Percentiles rank a stretch among this genome's conserved stretches.
These are phyloP conservation scores for Udeniomyces megalosporus DNA, from an alignment of 768 basidiomycete species.

Conservation along the genomic window DNA sequence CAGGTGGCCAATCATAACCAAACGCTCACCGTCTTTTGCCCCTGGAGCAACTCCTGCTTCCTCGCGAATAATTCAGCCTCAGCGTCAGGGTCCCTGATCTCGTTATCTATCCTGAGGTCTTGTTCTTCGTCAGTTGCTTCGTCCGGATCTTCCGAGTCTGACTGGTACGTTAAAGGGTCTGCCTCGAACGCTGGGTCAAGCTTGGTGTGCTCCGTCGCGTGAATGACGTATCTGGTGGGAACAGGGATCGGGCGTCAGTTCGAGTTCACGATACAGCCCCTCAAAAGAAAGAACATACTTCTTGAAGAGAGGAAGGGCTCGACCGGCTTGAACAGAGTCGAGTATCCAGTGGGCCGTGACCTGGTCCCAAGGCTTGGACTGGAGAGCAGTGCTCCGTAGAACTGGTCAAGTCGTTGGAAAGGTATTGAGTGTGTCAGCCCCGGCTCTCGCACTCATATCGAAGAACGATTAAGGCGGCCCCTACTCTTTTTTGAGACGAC, in stretches of 20 bases:
- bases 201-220: background rate
- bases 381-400: conserved; percentile 45
- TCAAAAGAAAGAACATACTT: conserved; percentile 8
- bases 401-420: conserved; percentile 42
- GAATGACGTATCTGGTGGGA: conserved; percentile 4
- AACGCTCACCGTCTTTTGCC: no score
- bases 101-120: no score
- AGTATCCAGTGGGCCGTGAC: conserved; percentile 58
- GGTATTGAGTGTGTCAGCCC: no score
- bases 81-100: no score
- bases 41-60: no score
- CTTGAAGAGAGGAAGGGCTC: conserved; percentile 39
- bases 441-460: no score
- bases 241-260: background rate
- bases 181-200: background rate
- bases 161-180: background rate
- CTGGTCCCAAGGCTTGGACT: conserved; percentile 40
- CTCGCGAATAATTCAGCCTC: no score
- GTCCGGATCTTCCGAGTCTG: background rate
- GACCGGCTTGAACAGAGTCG: conserved; percentile 51
- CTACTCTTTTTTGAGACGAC: conserved; percentile 23
- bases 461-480: background rate
- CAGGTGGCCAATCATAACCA: no score
- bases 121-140: no score
- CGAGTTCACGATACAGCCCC: no score